Evolutionary conservation across 2,329 filamentous ascomycete species (phyloP), one percentile per base, ranked within the genome.

Genomic region (Xylariales sp.): DNA sequence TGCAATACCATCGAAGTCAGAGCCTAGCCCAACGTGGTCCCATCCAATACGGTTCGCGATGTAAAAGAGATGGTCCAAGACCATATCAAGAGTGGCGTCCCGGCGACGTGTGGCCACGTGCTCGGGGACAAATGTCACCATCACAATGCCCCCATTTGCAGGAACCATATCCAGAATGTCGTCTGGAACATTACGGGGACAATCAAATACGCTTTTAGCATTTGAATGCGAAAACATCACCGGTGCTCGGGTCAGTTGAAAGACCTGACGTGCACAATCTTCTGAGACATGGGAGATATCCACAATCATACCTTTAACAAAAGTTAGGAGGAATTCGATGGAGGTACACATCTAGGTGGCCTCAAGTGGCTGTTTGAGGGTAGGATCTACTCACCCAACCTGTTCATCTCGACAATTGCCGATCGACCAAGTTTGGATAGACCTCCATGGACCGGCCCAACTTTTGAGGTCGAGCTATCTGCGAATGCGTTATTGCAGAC

Each of bases 111-210:
- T 37, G 0, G 33, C 36, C 7, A 48, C 42, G 29, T 40, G 57
- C 46, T 37, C 44, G 10, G 53, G 52, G 21, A 63, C 52, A 34
- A 66, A 65, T 1, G 54, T 59, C 1, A 64, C 51, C 60, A 66
- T 66, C 14, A 69, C 44, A 13, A 69, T 50, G 2, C 66, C 65
- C 10, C 50, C 44, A 31, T 67, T 69, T 5, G 45, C 41, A 2
- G 53, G 52, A 2, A 69, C 42, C 34, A 47, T 41, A 24, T 50
- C 44, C 1, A 69, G 48, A 3, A 69, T 46, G 21, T 59, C 57
- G 39, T 69, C 65, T 5, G 66, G 59, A 3, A 66, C 64, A 31
- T 69, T 65, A 12, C 65, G 57, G 12, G 50, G 42, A 27, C 43
- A 50, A 28, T 47, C 44, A 37, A 42, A 48, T 17, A 46, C 40